Percentiles rank a stretch among this genome's conserved stretches.
These are phyloP conservation scores for Arctium lappa DNA, from an alignment of 129 eudicot genomes.

Conservation along the genomic window DNA sequence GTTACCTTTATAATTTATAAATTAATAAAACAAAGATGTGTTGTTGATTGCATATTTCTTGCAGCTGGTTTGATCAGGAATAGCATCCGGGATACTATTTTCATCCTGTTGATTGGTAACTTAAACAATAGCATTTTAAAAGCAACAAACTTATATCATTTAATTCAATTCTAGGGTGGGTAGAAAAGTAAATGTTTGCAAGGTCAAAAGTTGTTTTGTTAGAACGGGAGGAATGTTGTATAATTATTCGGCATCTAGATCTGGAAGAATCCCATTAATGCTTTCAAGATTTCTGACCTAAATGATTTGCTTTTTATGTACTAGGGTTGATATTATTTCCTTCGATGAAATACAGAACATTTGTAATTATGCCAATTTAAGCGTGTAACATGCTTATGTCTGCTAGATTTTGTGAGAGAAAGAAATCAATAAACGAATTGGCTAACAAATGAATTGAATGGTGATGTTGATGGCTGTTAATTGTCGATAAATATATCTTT, in stretches of 20 bases:
- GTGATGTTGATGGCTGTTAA: slow-evolving; percentile 12
- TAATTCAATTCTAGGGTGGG: slow-evolving; percentile 1
- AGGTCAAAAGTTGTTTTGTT: slow-evolving; percentile 11
- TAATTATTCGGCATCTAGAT: slow-evolving; percentile 21
- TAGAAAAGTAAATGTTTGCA: background rate
- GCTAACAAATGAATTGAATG: background rate
- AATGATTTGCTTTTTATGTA: background rate
- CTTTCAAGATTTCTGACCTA: background rate
- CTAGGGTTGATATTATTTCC: background rate
- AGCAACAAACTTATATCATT: background rate
- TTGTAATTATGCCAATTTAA: background rate
- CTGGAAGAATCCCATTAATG: background rate
- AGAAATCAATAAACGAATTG: background rate
- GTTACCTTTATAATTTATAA: background rate
- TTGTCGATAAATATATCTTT: background rate
- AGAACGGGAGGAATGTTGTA: background rate
- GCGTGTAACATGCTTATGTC: background rate
- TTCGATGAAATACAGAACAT: background rate
- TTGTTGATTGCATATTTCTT: background rate
- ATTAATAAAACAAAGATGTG: background rate
- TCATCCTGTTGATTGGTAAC: background rate
- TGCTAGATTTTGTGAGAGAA: background rate
- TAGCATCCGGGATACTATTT: too few relatives aligned
- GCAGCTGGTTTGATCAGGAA: background rate
- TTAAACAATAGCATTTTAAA: background rate